phyloP scores from a whole-genome alignment of 371 early-diverging fungal species.

The Catenaria anguillulae region DNA sequence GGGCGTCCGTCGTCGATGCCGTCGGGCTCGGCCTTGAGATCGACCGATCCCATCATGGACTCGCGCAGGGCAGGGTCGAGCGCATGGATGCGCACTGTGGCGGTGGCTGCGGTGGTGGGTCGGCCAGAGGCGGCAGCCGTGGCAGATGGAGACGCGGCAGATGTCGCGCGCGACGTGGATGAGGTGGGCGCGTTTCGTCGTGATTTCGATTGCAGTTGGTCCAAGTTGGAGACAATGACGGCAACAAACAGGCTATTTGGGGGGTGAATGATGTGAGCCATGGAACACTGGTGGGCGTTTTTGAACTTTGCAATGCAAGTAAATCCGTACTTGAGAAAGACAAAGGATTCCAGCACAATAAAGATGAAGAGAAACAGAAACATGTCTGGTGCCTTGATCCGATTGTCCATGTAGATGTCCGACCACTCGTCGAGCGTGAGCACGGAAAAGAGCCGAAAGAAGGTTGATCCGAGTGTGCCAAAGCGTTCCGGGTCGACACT shows the following conservation, averaged over 20 bases:
- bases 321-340: slow-evolving; percentile 7
- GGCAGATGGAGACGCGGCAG: no score
- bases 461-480: slow-evolving; percentile 11
- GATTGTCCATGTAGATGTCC: slow-evolving; percentile 12
- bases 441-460: slow-evolving; percentile 16
- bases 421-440: slow-evolving; percentile 19
- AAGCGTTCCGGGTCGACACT: slow-evolving; percentile 16
- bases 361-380: slow-evolving; percentile 7
- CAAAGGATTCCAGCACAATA: slow-evolving; percentile 2
- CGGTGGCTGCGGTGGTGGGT: no score
- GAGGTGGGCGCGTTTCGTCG: no score
- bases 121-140: no score
- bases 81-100: no score
- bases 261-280: no score
- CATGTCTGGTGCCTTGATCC: slow-evolving; percentile 5
- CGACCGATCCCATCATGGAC: no score
- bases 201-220: no score
- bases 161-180: no score
- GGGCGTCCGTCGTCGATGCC: background rate
- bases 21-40: no score
- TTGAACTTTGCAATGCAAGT: background rate
- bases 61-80: no score
- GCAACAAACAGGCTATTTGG: slow-evolving; percentile 17
- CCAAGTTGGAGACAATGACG: slow-evolving; percentile 22
- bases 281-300: background rate